Base-by-base conservation (phyloP, 2,329 filamentous ascomycete genomes). In the Venturia asperata region DNA sequence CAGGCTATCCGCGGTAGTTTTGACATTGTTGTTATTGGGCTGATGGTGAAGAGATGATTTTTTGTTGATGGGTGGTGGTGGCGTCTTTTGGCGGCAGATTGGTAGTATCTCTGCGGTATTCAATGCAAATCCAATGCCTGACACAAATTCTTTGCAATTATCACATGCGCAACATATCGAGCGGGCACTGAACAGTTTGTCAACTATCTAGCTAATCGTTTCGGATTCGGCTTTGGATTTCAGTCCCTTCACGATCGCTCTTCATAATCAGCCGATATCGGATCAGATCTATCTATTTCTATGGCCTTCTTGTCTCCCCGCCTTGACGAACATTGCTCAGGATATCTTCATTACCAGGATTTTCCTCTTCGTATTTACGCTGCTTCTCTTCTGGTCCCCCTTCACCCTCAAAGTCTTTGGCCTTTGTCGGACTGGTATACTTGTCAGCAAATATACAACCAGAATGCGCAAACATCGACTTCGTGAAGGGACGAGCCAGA, bases 341-440 rank as follows among this genome's bases (percentile, higher is more conserved):
- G 15, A 79, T 74, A 65, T 75, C 73, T 69, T 80, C 73, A 58
- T 76, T 72, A 10, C 79, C 79, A 15, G 71, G 72, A 10, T 76
- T 71, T 30, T 74, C 73, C 67, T 75, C 72, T n/a, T 72, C 74
- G 65, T 74, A 76, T 15, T 73, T 69, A 37, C 70, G 66, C 42
- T 73, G 73, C 70, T 80, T 79, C 63, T 76, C 76, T 71, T 82
- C 80, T 2, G 79, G 80, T 17, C 79, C 80, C 1, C 80, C 80
- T 0, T 70, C 68, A 34, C 80, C 80, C 66, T 81, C 79, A 64
- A 80, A 82, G 67, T 81, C 80, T 43, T 74, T 67, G 0, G 79
- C 79, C 70, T 82, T 81, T 64, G 77, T 80, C 5, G 73, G 70
- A 63, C 75, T 77, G 65, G 9, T 13, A 5, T 21, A 11, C 19